Conservation (phyloP, 148 eudicot genomes). For the Spergularia marina region DNA sequence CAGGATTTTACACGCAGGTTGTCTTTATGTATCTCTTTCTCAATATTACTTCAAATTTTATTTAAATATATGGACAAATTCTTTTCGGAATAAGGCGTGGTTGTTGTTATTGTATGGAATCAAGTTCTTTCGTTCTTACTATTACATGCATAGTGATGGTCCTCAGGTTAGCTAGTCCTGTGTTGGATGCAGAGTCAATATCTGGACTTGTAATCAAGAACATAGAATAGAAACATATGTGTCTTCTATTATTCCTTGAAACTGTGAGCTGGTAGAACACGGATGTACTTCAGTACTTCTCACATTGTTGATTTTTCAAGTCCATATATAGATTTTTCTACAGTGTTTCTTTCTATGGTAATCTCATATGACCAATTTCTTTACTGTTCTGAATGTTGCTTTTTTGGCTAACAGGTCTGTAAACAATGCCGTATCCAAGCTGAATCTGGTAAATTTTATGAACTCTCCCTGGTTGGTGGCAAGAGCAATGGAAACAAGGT, state of each 20-base stretch:
- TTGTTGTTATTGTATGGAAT: too few relatives aligned
- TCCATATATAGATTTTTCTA: neutral
- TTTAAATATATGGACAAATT: neutral
- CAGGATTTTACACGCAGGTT: constrained; percentile 85
- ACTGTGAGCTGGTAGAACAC: too few relatives aligned
- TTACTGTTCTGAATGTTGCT: constrained; percentile 6
- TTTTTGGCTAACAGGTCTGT: constrained; percentile 53
- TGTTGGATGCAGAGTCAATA: too few relatives aligned
- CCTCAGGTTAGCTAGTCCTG: too few relatives aligned
- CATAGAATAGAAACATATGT: too few relatives aligned
- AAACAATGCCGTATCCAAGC: constrained; percentile 63
- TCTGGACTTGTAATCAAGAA: too few relatives aligned
- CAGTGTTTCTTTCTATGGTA: neutral
- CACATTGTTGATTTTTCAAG: neutral
- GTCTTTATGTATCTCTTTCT: neutral
- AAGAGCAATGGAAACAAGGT: constrained; percentile 93
- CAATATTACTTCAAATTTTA: neutral
- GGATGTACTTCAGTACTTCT: too few relatives aligned
- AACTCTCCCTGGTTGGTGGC: constrained; percentile 75
- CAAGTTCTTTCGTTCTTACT: too few relatives aligned
- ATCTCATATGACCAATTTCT: neutral
- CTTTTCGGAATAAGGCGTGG: too few relatives aligned
- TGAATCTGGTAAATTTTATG: constrained; percentile 64
- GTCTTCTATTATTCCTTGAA: neutral
- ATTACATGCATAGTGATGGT: too few relatives aligned